phyloP scores from a whole-genome alignment of 2,329 filamentous ascomycete genomes.

The Cercospora brassicicola region DNA sequence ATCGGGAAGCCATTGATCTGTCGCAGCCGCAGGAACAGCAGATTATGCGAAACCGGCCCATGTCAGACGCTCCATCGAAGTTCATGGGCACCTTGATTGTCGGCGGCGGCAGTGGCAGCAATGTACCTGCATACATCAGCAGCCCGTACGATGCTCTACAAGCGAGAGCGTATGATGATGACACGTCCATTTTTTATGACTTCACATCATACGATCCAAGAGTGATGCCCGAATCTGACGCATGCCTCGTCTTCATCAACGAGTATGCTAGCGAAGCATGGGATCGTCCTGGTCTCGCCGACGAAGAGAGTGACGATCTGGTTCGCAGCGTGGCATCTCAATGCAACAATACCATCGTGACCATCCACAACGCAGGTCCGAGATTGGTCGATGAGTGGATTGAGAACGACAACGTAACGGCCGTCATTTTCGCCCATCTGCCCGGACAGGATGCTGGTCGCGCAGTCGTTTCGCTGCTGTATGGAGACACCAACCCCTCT shows the following conservation, averaged over 20 bases:
- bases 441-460: slow-evolving; percentile 64
- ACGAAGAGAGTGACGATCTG: slow-evolving; percentile 54
- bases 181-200: slow-evolving; percentile 61
- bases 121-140: slow-evolving; percentile 38
- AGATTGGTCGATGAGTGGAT: slow-evolving; percentile 62
- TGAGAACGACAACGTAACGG: slow-evolving; percentile 64
- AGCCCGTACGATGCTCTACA: slow-evolving; percentile 41
- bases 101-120: slow-evolving; percentile 41
- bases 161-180: slow-evolving; percentile 49
- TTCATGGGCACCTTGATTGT: slow-evolving; percentile 39
- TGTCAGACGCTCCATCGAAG: slow-evolving; percentile 29
- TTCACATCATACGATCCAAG: slow-evolving; percentile 51
- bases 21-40: slow-evolving; percentile 27
- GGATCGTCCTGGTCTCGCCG: slow-evolving; percentile 41
- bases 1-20: slow-evolving; percentile 29
- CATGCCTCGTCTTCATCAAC: slow-evolving; percentile 62
- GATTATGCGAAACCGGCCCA: slow-evolving; percentile 39
- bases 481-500: slow-evolving; percentile 58
- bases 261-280: slow-evolving; percentile 45
- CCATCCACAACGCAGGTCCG: slow-evolving; percentile 64
- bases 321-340: slow-evolving; percentile 58
- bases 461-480: slow-evolving; percentile 58
- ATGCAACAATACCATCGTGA: slow-evolving; percentile 64
- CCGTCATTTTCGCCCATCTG: slow-evolving; percentile 63
- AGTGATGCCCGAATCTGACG: slow-evolving; percentile 47